Evolutionary conservation across 371 early-diverging fungal genomes (phyloP).

Genomic region (Actinomortierella wolfii): DNA sequence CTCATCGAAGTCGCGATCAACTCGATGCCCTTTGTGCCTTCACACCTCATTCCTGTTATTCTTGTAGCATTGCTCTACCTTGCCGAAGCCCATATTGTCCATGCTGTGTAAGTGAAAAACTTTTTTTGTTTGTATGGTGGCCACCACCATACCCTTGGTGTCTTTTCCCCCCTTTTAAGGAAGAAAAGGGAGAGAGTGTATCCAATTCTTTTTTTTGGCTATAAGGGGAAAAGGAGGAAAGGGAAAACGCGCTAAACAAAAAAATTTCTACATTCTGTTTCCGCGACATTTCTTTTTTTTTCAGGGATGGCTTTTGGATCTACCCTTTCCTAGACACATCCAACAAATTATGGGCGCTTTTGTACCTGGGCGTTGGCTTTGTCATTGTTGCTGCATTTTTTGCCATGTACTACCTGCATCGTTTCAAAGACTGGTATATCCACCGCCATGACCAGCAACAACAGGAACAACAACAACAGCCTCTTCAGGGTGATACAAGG

Average conservation of each 20-base stretch:
- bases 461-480: too few relatives aligned
- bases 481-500: too few relatives aligned
- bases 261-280: too few relatives aligned
- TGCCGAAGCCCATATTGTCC: constrained; percentile 24
- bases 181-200: too few relatives aligned
- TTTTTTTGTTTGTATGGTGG: too few relatives aligned
- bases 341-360: constrained; percentile 17
- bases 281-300: too few relatives aligned
- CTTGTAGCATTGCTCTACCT: constrained; percentile 24
- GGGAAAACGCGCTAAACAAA: too few relatives aligned
- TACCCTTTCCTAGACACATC: constrained; percentile 38
- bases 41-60: constrained; percentile 21
- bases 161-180: too few relatives aligned
- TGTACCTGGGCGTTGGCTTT: constrained; percentile 27
- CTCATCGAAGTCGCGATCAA: constrained; percentile 32
- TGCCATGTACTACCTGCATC: constrained; percentile 29
- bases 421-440: constrained; percentile 8
- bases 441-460: too few relatives aligned
- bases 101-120: constrained; percentile 5
- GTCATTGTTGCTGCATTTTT: constrained; percentile 25
- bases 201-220: too few relatives aligned
- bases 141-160: too few relatives aligned
- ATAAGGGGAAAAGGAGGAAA: too few relatives aligned
- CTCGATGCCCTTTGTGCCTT: constrained; percentile 34
- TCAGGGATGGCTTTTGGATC: constrained; percentile 29